Conservation (phyloP, 2,329 filamentous ascomycete genomes). For the Aureobasidium sp. region DNA sequence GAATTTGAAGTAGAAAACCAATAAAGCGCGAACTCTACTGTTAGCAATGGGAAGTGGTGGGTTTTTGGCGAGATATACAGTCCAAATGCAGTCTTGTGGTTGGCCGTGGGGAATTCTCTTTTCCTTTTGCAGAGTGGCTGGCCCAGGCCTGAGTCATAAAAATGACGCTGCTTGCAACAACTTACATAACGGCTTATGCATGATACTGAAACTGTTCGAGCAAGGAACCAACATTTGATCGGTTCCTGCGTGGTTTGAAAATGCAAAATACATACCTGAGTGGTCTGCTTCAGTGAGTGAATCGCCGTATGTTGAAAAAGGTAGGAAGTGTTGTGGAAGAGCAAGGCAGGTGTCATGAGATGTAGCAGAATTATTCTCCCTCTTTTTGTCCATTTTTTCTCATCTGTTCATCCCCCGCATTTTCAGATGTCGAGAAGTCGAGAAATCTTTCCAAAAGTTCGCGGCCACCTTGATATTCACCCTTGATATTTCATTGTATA, state of each 20-base stretch:
- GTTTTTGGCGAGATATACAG: neutral
- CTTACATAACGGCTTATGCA: neutral
- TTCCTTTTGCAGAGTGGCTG: neutral
- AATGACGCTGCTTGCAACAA: conserved; percentile 2
- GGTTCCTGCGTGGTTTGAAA: neutral
- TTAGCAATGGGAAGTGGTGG: neutral
- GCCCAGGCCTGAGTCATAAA: conserved; percentile 2
- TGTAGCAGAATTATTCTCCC: neutral
- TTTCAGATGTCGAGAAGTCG: neutral
- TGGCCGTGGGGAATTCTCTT: conserved; percentile 11
- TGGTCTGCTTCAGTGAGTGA: neutral
- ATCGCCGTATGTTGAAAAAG: too few relatives aligned
- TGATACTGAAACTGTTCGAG: neutral
- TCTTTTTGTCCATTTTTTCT: neutral
- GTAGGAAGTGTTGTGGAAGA: neutral
- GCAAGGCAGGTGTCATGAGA: neutral
- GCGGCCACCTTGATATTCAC: neutral
- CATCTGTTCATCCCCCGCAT: neutral
- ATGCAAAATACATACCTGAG: neutral
- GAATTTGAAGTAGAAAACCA: neutral
- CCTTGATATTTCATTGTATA: neutral
- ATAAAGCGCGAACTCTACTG: neutral
- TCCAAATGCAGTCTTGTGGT: conserved; percentile 2
- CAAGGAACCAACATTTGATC: neutral
- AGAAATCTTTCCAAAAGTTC: conserved; percentile 3